Evolutionary conservation across 2,329 filamentous ascomycete species (phyloP), one percentile per base, ranked within the genome.

Genomic region (Corniculantispora saksenae): DNA sequence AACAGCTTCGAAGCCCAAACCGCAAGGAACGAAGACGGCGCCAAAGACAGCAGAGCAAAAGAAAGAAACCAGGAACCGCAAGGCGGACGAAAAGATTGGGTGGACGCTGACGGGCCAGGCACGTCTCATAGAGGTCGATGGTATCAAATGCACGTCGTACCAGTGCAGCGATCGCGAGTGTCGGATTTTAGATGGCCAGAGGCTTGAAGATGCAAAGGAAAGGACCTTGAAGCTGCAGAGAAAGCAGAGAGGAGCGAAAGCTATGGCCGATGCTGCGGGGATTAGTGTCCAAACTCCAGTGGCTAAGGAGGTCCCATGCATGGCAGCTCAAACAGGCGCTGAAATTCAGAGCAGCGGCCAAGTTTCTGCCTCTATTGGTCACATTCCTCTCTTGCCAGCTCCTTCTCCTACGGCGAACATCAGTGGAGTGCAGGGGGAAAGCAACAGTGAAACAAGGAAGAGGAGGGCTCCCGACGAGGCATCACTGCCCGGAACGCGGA

Each of bases 41-140:
- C 53, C 54, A 10, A 64, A 51, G 61, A 64, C 53, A 4, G 61
- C 61, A n/a, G 54, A 57, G 25, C 43, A 64, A 17, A 64, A 58
- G 61, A 64, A 58, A 27, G 45, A 40, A 23, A 53, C 27, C 13
- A 51, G 61, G 35, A 57, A 64, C 15, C 54, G 53, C 45, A 53
- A 64, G 23, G 43, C 32, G 5, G 61, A 58, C 32, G 54, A 40
- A 25, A 57, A 51, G 32, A 50, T 58, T 35, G 10, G 45, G 32
- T 64, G 61, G 61, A 64, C 35, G 10, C 54, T 64, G 19, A 57
- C 51, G 5, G 61, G 61, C 7, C 23, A 56, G n/a, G 35, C 45
- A 25, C 53, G 47, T 8, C 27, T 21, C 10, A 45, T 54, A 6
- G 32, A 62, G 35, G 35, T 35, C 40, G 12, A 43, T 58, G 53